Percentiles rank a stretch among this genome's conserved stretches.
Evolutionary conservation across 1,284 basidiomycete species (phyloP).

Genomic region (Dichomitus squalens): DNA sequence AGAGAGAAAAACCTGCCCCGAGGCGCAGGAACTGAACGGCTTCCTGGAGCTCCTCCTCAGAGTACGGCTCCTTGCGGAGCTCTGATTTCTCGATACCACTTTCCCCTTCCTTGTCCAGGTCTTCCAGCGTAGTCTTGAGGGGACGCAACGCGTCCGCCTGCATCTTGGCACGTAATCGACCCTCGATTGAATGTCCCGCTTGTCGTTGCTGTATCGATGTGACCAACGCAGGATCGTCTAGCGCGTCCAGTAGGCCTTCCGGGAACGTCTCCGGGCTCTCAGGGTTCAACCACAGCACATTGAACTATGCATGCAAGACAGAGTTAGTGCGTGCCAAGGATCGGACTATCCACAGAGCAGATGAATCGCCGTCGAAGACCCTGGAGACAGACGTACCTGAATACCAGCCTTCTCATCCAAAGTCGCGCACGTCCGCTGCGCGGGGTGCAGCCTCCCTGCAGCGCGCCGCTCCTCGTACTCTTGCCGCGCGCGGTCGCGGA

Average conservation of each 20-base stretch:
- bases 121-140: slow-evolving; percentile 37
- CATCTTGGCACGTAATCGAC: slow-evolving; percentile 67
- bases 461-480: slow-evolving; percentile 77
- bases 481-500: slow-evolving; percentile 64
- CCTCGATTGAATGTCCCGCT: slow-evolving; percentile 39
- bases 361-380: background rate
- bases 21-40: slow-evolving; percentile 67
- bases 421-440: slow-evolving; percentile 69
- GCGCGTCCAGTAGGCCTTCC: slow-evolving; percentile 57
- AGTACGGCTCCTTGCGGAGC: slow-evolving; percentile 39
- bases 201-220: slow-evolving; percentile 26
- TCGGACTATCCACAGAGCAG: background rate
- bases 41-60: slow-evolving; percentile 63
- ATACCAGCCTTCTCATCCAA: slow-evolving; percentile 73
- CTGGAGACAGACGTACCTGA: slow-evolving; percentile 44
- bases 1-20: slow-evolving; percentile 47
- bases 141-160: slow-evolving; percentile 65
- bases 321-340: too few species aligned
- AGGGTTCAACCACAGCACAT: slow-evolving; percentile 76
- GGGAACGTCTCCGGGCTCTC: slow-evolving; percentile 66
- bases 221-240: slow-evolving; percentile 41
- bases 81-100: slow-evolving; percentile 29
- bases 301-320: slow-evolving; percentile 66
- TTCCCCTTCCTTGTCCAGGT: slow-evolving; percentile 36
- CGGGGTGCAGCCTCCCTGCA: slow-evolving; percentile 64